Evolutionary conservation across 2,329 filamentous ascomycete genomes (phyloP), one percentile per base, ranked within the genome.

Genomic region (Pseudogymnoascus sp.): DNA sequence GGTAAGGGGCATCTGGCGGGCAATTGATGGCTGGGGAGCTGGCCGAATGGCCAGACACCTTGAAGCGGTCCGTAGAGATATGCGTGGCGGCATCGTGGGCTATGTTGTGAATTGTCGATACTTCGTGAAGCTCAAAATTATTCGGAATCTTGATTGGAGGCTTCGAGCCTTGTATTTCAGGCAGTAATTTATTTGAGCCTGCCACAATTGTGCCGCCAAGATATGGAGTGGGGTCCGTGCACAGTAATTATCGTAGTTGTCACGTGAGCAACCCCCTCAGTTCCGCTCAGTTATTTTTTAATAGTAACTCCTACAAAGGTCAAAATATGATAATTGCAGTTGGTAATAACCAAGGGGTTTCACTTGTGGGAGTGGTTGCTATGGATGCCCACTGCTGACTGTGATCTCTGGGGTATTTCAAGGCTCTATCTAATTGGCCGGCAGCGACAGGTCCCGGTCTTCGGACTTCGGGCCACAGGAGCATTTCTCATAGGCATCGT

Each of bases 11-110:
- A 68, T 66, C 27, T 65, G 64, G n/a, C 68, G 66, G 8, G 70
- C 65, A 63, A 76, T 68, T 63, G 71, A 69, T 51, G 76, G 72
- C 66, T 74, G 58, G 25, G 58, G 58, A 27, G 58, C 70, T 39
- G 75, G 66, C 61, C 76, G 74, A 55, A 78, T 65, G 38, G 75
- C 73, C 58, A 81, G 72, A 44, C 75, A 72, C 64, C 77, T 74
- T 70, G 76, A 74, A 60, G 74, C 74, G 67, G 73, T 70, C 67
- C 80, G 77, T 41, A 84, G 66, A 65, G 79, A 80, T 67, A 83
- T 73, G 73, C 81, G 77, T 63, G 83, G 79, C 68, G 83, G 78
- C 84, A 87, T 86, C 62, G 64, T 73, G 51, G 59, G 55, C 17
- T 61, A 9, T 58, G 15, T 59, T 33, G 31, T 62, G 58, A 39